A percentile compares a stretch with the other conserved stretches of the same genome.
Evolutionary conservation across 257 asterid species (phyloP).

Genomic region (Anisodus tanguticus): DNA sequence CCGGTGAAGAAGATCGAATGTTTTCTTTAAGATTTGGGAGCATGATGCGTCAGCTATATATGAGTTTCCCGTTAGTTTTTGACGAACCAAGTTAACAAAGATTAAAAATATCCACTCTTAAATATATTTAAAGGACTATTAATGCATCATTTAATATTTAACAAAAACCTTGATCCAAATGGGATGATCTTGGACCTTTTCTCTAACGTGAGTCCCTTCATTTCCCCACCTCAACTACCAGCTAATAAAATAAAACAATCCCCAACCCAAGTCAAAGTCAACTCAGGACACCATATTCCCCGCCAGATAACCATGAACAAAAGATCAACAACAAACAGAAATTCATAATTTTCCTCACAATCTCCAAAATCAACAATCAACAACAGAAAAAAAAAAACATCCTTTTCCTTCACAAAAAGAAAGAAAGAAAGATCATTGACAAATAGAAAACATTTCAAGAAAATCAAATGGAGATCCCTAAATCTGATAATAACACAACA

Average conservation of each 20-base stretch:
- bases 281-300: slow-evolving; percentile 16
- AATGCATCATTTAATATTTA: too few relatives aligned
- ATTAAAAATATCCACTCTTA: too few relatives aligned
- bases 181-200: not conserved
- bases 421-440: not conserved
- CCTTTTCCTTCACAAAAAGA: not conserved
- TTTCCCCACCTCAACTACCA: not conserved
- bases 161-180: not conserved
- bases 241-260: not conserved
- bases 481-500: slow-evolving; percentile 4
- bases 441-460: not conserved
- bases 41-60: too few relatives aligned
- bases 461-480: slow-evolving; percentile 23
- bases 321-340: not conserved
- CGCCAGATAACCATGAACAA: not conserved
- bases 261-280: slow-evolving; percentile 21
- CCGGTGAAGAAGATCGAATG: too few relatives aligned
- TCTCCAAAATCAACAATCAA: not conserved
- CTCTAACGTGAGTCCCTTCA: not conserved
- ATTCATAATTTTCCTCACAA: not conserved
- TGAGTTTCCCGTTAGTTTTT: too few relatives aligned
- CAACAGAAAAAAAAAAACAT: too few relatives aligned
- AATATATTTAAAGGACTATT: too few relatives aligned
- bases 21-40: too few relatives aligned
- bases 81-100: too few relatives aligned